Evolutionary conservation across 768 basidiomycete genomes (phyloP), one percentile per base, ranked within the genome.

Genomic region (Mycena olivaceomarginata): DNA sequence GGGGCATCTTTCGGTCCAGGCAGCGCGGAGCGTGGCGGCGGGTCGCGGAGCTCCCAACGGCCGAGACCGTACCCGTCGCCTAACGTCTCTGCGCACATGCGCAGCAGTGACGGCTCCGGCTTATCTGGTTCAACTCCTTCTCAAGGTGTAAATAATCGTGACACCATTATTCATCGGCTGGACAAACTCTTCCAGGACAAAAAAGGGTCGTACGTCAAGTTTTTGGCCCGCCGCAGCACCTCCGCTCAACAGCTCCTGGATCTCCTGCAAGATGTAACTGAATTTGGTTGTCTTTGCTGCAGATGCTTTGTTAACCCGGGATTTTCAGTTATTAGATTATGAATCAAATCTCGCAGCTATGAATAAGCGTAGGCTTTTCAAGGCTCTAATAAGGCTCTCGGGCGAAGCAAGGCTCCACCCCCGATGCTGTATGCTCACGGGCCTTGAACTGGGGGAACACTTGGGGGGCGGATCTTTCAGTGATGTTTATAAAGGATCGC

Each of bases 401-500:
- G 46, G 56, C 9, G 43, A 57, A 5, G 71, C 77, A 15, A 48
- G 57, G 31, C 69, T 62, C 45, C 59, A 66, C 20, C 77, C 77
- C 39, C 62, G 57, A 60, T 78, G 73, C 46, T 70, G 71, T 8
- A 15, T 56, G 18, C 70, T 78, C 20, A 5, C 63, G 12, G 77
- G 65, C 41, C 74, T 78, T 6, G 20, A 70, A 22, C 51, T 39
- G 13, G 77, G 75, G 37, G 45, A 40, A 39, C 72, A 62, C 16
- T 37, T 77, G 46, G 72, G 53, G 45, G 72, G 68, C 12, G 79
- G 79, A 15, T 45, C 66, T 11, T 80, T 77, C 51, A 66, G 68
- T 22, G 76, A 77, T 18, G 70, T 80, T 25, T 75, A 73, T 56
- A 59, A 71, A 43, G 79, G 79, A 16, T n/a, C 59, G 5, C 25